Base-by-base conservation (phyloP, 371 early-diverging fungal genomes). In the Rhizopus stolonifer region DNA sequence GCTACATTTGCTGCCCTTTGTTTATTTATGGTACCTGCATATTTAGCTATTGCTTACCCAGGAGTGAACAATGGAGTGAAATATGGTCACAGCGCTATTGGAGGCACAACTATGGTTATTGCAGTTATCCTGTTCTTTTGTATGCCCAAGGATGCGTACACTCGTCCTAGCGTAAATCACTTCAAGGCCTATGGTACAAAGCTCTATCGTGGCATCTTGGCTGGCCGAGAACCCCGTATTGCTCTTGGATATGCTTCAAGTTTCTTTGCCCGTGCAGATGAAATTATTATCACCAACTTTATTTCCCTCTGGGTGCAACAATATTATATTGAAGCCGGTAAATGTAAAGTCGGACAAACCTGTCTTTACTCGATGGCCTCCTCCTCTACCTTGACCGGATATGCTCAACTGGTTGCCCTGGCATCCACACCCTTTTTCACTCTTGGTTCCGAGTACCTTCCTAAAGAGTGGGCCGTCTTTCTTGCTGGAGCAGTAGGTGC, bases 261-360 rank as follows among this genome's bases (percentile, higher is more conserved):
- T 48, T 84, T 83, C 56, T 82, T 83, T 58, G 83, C 91, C 4
- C 83, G 93, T 49, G 89, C 85, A 0, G 90, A 90, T 60, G 84
- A 89, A 19, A 79, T 90, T 24, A 80, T 87, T 23, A 70, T 93
- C 34, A 78, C 91, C 4, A 69, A 84, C 8, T 91, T 85, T 55
- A 59, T 93, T n/a, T 80, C 85, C 5, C 70, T 89, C 4, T 93
- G 91, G 91, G 75, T 89, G 1, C 72, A 80, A 31, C 70, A 81
- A 49, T 75, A 83, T 57, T 87, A 80, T 52, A 61, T 83, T 49
- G 80, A 79, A 10, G 22, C 42, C 5, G 86, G 85, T 0, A 70
- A 61, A 32, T 90, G 90, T 48, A 46, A 31, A 19, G 65, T 54
- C 8, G 63, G 65, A 0, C 19, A 47, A 15, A 46, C 52, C 4